Evolutionary conservation across 163 green algal genomes (phyloP), one percentile per base, ranked within the genome.

Genomic region (Coccomyxa subellipsoidea): DNA sequence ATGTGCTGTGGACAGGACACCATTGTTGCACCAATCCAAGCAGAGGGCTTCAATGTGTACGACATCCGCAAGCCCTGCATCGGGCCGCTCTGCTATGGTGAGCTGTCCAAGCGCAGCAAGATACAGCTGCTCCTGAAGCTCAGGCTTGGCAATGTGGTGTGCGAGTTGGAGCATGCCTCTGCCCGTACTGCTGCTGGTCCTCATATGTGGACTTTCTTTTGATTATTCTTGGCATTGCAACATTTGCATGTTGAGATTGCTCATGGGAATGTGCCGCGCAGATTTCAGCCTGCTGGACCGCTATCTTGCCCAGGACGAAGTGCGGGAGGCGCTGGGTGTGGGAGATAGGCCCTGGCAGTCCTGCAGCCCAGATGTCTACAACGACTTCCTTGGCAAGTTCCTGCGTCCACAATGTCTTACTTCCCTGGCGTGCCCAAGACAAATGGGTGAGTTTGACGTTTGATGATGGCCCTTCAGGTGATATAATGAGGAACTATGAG

Each of bases 281-380:
- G 66, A 93, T 79, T 94, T 95, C 79, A 86, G 47, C 34, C 47
- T 73, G 3, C 77, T 92, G 18, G 90, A 93, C 78, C 80, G 88
- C 77, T 97, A 92, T 83, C 81, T 97, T 27, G 90, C 90, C 66
- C 85, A 88, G 76, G 54, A 54, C 47, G 71, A 86, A 4, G 88
- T 92, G n/a, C 80, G 85, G 27, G 85, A 92, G 75, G 84, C 81
- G 34, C 87, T 95, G 78, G 92, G 92, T 15, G 92, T 96, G 29
- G 84, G 80, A 1, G 81, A 93, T n/a, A 34, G 66, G 66, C 29
- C n/a, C 2, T 73, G 66, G 66, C 66, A 73, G n/a, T 73, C 66
- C 7, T 73, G 66, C n/a, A 73, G n/a, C 66, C 66, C 27, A 10
- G 66, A 73, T 73, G 66, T 73, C 0, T 73, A 73, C 66, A 73